Base-by-base conservation (phyloP, 352 stramenopile species). In the Labyrinthula sp. region DNA sequence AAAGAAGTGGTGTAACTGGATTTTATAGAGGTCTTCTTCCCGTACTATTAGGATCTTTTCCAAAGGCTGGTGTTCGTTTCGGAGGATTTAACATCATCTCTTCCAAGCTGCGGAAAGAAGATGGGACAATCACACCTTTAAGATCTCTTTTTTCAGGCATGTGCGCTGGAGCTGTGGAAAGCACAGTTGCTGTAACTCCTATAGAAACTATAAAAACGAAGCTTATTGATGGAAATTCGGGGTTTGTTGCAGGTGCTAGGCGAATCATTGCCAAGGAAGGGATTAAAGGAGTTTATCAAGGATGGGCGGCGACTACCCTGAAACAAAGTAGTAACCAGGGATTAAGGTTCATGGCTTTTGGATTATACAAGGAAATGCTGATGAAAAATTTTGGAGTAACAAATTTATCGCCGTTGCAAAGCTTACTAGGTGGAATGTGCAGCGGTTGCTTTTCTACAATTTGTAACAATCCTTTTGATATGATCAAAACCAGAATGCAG, bases 171-270 rank as follows among this genome's bases (percentile, higher is more conserved):
- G 73, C 89, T 2, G 67, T 85, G 34, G 74, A 84, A 54, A 72
- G 77, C 37, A 70, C 82, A n/a, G 56, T 93, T 28, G 78, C 83
- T 45, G 89, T 91, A 2, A 92, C 85, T 21, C 85, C 85, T 47
- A 90, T 77, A 61, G 77, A 95, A 54, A 95, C 85, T 15, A 65
- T 95, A 3, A 95, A 94, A 55, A 95, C 85, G 20, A 94, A 93
- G 62, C 77, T 89, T 21, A 95, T 95, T 58, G 79, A 91, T 58
- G 66, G 83, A 3, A 94, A 95, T 47, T 27, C 23, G 8, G 47
- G 50, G 2, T 57, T 59, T 14, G 3, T 30, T 15, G 33, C 2
- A 15, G 50, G 30, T 26, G 1, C 40, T 2, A 20, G 9, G 12
- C 5, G 29, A 2, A 59, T 59, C 12, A 15, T 59, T 1, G 14